Base-by-base conservation (phyloP, 139 green algal genomes). In the Micractinium conductrix region DNA sequence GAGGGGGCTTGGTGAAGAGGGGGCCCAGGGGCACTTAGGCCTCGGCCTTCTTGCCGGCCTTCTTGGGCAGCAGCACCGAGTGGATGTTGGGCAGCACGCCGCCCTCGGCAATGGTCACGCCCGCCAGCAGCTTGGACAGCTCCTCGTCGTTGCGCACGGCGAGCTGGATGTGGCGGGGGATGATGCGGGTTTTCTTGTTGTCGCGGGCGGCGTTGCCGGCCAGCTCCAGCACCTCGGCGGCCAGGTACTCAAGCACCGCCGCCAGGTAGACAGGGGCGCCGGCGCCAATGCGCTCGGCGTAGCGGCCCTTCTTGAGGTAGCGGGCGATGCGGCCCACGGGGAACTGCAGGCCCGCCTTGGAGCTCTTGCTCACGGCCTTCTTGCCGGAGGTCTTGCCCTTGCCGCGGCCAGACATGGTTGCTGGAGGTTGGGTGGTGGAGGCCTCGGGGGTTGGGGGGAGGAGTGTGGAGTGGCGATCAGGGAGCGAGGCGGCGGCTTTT, bases 111-210 rank as follows among this genome's bases (percentile, higher is more conserved):
- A 97, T 97, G 80, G 94, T 97, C 30, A 96, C 94, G 38, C 81
- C 86, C 33, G 90, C 90, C 10, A 97, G 91, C 82, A 98, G 93
- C 94, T 98, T 98, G 93, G 78, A 89, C 83, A 98, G 93, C 93
- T 98, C 96, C 92, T 98, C 95, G 70, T 98, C 95, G 84, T 98
- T 98, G 84, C 94, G 90, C 78, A 98, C 93, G 40, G 95, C 94
- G 50, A 98, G 91, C 91, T 98, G 94, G 87, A 98, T 97, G 88
- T 98, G 94, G 75, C 95, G 88, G 43, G 94, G 93, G 14, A 94
- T 80, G 78, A 98, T 98, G 82, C 95, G 93, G 65, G 91, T 97
- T 93, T 98, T 97, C 92, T 98, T 98, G 93, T 98, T 98, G 92
- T 98, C 95, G 60, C 95, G 90, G 50, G 95, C 92, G 53, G 95